Evolutionary conservation across 257 asterid species (phyloP), one percentile per base, ranked within the genome.

Genomic region (Solanum pinnatisectum): DNA sequence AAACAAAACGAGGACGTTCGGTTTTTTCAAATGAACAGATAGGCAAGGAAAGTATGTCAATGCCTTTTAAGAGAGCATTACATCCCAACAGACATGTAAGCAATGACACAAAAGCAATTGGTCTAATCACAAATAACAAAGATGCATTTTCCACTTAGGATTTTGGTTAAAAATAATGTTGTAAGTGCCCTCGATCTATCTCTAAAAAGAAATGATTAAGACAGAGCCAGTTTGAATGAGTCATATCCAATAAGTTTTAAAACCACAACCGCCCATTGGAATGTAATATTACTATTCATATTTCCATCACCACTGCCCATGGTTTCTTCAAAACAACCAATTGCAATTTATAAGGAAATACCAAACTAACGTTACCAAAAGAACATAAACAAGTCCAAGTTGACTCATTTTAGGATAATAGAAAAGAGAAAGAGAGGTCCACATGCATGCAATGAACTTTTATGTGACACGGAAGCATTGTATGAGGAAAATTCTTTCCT

Each of bases 211-310:
- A 27, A 78, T 27, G 86, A 60, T 77, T 25, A 73, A 39, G 8
- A 67, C 40, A 46, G 73, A 42, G 10, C 44, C 40, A 56, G 39
- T 65, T 35, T 81, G 20, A 37, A 59, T 39, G 13, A 37, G 42
- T 44, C 27, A 44, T 79, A 44, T 25, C 40, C 14, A 44, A 27
- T 44, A 79, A 60, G 49, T 67, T 33, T 40, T 13, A 20, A 59
- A 37, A 12, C 82, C 44, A 49, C 25, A 86, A 88, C 86, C 89
- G 90, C 90, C 92, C 90, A 88, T 30, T 86, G 89, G 87, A 88
- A 86, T 8, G 5, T 37, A 67, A 27, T 74, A 36, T 5, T 35
- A 73, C 5, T 15, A 20, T 67, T n/a, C 8, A 32, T 30, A 68
- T 63, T 36, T 40, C 65, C 60, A 68, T 39, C 88, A 83, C 71